A percentile compares a stretch with the other conserved stretches of the same genome.
Evolutionary conservation across 441 rosid species (phyloP).

Genomic region (Cnidoscolus chayamansa): DNA sequence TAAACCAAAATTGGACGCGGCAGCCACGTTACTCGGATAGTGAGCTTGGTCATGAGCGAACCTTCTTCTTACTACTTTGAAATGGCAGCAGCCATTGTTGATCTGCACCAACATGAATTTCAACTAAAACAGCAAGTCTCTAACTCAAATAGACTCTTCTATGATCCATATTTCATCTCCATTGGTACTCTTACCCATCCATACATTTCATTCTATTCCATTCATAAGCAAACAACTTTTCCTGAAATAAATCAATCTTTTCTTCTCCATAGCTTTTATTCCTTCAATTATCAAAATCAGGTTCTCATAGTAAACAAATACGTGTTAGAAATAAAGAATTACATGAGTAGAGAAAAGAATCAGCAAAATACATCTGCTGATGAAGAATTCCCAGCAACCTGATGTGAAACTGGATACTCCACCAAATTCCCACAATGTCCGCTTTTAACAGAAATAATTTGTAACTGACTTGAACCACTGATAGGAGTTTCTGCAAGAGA

Average conservation of each 20-base stretch:
- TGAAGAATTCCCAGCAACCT: conserved; percentile 32
- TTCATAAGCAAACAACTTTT: neutral
- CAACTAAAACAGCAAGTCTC: neutral
- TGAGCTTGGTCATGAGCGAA: neutral
- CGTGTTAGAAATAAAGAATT: conserved; percentile 10
- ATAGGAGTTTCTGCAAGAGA: conserved; percentile 24
- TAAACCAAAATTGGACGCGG: neutral
- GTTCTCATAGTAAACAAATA: conserved; percentile 19
- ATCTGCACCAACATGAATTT: neutral
- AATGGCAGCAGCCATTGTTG: neutral
- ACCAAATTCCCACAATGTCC: conserved; percentile 32
- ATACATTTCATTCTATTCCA: neutral
- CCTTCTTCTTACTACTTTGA: neutral
- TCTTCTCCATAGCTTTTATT: conserved; percentile 23
- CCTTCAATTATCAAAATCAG: conserved; percentile 14
- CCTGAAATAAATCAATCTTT: conserved; percentile 5
- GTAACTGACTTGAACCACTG: conserved; percentile 25
- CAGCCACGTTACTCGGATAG: neutral
- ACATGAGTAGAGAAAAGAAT: conserved; percentile 9
- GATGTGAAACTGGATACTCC: conserved; percentile 38
- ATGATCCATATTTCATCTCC: neutral
- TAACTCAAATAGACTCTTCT: neutral
- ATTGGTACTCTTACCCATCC: neutral
- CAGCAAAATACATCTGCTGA: conserved; percentile 42
- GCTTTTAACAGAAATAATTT: conserved; percentile 34